These are phyloP conservation scores for Eucalyptus sp. DNA, from an alignment of 345 rosid species.

Conservation along the genomic window DNA sequence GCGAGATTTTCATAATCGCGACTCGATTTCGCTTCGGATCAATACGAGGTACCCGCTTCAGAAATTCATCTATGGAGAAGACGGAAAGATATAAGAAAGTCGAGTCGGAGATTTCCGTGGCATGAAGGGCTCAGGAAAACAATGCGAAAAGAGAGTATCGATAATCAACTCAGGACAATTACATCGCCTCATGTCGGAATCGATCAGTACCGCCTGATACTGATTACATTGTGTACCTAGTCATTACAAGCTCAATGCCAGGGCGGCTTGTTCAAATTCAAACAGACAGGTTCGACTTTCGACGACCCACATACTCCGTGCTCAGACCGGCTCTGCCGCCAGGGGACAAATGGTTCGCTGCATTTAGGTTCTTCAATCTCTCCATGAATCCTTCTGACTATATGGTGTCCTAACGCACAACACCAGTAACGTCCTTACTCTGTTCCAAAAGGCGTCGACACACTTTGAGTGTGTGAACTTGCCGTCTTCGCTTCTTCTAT, in stretches of 20 bases:
- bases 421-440: conserved; percentile 26
- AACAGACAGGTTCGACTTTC: background rate
- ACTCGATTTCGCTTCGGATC: background rate
- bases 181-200: background rate
- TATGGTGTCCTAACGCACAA: conserved; percentile 16
- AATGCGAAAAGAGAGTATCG: background rate
- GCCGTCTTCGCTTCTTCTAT: background rate
- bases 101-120: background rate
- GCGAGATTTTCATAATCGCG: background rate
- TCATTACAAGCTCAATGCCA: background rate
- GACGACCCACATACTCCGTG: background rate
- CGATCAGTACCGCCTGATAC: background rate
- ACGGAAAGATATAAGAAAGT: background rate
- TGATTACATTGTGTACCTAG: background rate
- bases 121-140: background rate
- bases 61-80: background rate
- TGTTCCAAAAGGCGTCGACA: conserved; percentile 6
- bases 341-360: background rate
- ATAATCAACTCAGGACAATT: background rate
- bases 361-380: background rate
- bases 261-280: background rate
- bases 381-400: background rate
- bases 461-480: conserved; percentile 7
- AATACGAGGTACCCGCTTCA: background rate
- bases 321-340: conserved; percentile 6